These are phyloP conservation scores for Aspergillus tamarii DNA, from an alignment of 2,329 filamentous ascomycete genomes.

Conservation along the genomic window DNA sequence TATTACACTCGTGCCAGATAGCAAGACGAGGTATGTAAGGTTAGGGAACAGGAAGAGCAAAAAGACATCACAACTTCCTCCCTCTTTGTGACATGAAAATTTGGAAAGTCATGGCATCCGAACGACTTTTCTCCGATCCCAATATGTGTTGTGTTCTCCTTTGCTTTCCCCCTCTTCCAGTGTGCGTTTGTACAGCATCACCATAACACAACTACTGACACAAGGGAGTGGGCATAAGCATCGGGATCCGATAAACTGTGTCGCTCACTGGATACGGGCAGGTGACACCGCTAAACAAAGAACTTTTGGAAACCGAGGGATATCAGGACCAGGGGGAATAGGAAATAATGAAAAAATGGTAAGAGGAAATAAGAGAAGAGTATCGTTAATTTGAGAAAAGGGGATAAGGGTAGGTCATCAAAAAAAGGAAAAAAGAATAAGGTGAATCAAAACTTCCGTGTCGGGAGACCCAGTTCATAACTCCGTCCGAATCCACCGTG, in stretches of 20 bases:
- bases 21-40: conserved; percentile 24
- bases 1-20: conserved; percentile 32
- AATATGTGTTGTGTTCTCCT: conserved; percentile 6
- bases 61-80: conserved; percentile 30
- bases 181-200: conserved; percentile 6
- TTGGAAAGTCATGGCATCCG: conserved; percentile 25
- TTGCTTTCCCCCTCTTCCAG: conserved; percentile 3
- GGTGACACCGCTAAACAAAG: conserved; percentile 40
- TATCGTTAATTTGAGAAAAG: conserved; percentile 30
- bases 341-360: conserved; percentile 21
- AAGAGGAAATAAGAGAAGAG: conserved; percentile 21
- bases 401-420: conserved; percentile 36
- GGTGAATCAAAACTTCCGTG: conserved; percentile 36
- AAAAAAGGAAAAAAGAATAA: conserved; percentile 37
- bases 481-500: conserved; percentile 12
- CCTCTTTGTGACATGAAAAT: conserved; percentile 24
- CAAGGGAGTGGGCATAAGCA: conserved; percentile 2
- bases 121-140: conserved; percentile 29
- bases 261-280: conserved; percentile 38
- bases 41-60: conserved; percentile 22
- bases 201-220: conserved; percentile 8
- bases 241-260: conserved; percentile 24
- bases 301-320: conserved; percentile 47
- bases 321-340: conserved; percentile 42
- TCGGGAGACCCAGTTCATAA: conserved; percentile 22